These are phyloP conservation scores for Amanita pseudoporphyria DNA, from an alignment of 768 basidiomycete genomes.

Conservation along the genomic window DNA sequence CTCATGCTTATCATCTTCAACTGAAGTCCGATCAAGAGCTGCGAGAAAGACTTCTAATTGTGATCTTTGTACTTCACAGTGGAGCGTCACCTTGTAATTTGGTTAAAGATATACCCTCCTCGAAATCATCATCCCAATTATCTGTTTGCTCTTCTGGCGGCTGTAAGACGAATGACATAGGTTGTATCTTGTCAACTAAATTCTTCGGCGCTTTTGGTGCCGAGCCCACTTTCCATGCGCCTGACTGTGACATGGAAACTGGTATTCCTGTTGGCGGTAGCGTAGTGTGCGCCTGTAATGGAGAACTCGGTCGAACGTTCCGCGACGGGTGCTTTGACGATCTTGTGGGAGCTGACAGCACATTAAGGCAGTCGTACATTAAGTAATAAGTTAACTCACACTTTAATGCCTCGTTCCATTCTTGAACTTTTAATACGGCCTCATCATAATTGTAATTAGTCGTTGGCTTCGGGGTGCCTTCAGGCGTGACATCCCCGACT, in stretches of 20 bases:
- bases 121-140: conserved; percentile 99
- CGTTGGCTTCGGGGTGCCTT: conserved; percentile 33
- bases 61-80: background rate
- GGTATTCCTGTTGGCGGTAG: conserved; percentile 21
- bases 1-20: conserved; percentile 39
- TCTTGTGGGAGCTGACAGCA: conserved; percentile 52
- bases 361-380: conserved; percentile 7
- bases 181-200: conserved; percentile 47
- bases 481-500: conserved; percentile 24
- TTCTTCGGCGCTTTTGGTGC: conserved; percentile 22
- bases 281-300: conserved; percentile 32
- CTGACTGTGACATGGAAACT: conserved; percentile 19
- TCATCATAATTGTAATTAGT: conserved; percentile 91
- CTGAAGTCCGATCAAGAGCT: conserved; percentile 55
- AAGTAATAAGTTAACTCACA: conserved; percentile 35
- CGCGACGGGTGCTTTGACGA: conserved; percentile 59
- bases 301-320: conserved; percentile 35
- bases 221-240: conserved; percentile 26
- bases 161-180: conserved; percentile 55
- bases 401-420: conserved; percentile 97
- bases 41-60: conserved; percentile 7
- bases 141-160: conserved; percentile 83
- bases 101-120: conserved; percentile 82
- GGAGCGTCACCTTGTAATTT: conserved; percentile 55
- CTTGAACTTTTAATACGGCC: conserved; percentile 89